Base-by-base conservation (phyloP, 1,284 basidiomycete species). In the Microbotryum violaceum region DNA sequence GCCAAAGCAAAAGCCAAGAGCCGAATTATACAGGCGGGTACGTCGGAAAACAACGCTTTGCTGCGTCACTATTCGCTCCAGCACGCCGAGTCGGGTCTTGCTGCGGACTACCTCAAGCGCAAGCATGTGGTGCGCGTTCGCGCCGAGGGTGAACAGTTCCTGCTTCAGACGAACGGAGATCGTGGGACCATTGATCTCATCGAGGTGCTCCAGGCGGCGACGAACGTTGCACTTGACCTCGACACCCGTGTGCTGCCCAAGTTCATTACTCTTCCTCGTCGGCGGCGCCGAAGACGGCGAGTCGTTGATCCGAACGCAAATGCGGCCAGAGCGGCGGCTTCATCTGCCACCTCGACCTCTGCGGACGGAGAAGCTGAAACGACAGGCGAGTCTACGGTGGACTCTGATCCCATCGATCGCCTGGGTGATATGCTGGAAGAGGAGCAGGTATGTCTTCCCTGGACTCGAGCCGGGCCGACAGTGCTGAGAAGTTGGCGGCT, bases 81-180 rank as follows among this genome's bases (percentile, higher is more conserved):
- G 74, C 77, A 87, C 62, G 91, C 91, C 20, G 93, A 97, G 49
- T 72, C 70, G 3, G 94, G 94, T 25, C 77, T 97, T 18, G 96
- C 91, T 23, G 93, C 90, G 57, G 94, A 98, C 76, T 98, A 98
- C 76, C 67, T 85, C 70, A 98, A 98, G 81, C 81, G 91, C 65
- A 87, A 85, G 77, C 90, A 97, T 75, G 92, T 97, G 46, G 91
- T 98, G n/a, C 82, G 94, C 29, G 84, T 97, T 42, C 79, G 96
- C 60, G 80, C 91, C 70, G 91, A 94, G 74, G 93, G 93, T 16
- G 90, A 98, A 79, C 94, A 98, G 78, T 98, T 98, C 76, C 78
- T 98, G 73, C 74, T 98, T 66, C 96, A 98, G 77, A 89, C 90
- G 3, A 84, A 82, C 57, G 87, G 89, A 74, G 87, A 93, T 51